A percentile compares a stretch with the other conserved stretches of the same genome.
Evolutionary conservation across 305 asterid species (phyloP).

Genomic region (Nicotiana rustica): DNA sequence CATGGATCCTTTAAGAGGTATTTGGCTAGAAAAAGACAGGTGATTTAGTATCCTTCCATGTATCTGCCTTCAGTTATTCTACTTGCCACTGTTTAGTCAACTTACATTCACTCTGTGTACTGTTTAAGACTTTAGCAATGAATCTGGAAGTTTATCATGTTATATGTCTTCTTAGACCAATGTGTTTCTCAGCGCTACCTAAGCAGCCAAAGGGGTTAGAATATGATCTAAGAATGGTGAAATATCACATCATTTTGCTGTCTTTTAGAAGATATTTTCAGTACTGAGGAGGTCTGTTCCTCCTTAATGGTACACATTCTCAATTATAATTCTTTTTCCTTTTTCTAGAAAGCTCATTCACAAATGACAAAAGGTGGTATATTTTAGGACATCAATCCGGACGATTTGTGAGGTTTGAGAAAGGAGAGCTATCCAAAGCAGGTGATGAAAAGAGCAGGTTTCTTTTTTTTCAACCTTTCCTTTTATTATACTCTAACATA

Average conservation of each 20-base stretch:
- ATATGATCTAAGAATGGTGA: slow-evolving; percentile 8
- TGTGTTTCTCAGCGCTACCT: not conserved
- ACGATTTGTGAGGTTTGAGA: not conserved
- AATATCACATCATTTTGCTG: not conserved
- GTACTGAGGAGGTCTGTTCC: not conserved
- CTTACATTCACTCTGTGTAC: not conserved
- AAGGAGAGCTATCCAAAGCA: too few relatives aligned
- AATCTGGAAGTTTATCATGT: not conserved
- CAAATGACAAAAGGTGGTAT: slow-evolving; percentile 17
- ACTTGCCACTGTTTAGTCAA: slow-evolving; percentile 11
- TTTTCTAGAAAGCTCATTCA: not conserved
- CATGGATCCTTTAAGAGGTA: slow-evolving; percentile 64
- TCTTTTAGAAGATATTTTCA: slow-evolving; percentile 1
- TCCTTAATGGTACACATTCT: not conserved
- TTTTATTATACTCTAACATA: too few relatives aligned
- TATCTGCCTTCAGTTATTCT: slow-evolving; percentile 9
- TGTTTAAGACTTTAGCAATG: not conserved
- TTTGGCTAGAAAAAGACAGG: slow-evolving; percentile 95
- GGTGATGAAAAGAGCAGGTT: too few relatives aligned
- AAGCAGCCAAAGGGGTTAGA: slow-evolving; percentile 28
- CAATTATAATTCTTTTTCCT: not conserved
- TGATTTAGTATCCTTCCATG: slow-evolving; percentile 34
- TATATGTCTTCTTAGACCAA: slow-evolving; percentile 1
- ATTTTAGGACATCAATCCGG: not conserved
- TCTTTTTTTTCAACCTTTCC: too few relatives aligned